These are phyloP conservation scores for Thalassiosira mediterranea DNA, from an alignment of 352 stramenopile genomes.

Conservation along the genomic window DNA sequence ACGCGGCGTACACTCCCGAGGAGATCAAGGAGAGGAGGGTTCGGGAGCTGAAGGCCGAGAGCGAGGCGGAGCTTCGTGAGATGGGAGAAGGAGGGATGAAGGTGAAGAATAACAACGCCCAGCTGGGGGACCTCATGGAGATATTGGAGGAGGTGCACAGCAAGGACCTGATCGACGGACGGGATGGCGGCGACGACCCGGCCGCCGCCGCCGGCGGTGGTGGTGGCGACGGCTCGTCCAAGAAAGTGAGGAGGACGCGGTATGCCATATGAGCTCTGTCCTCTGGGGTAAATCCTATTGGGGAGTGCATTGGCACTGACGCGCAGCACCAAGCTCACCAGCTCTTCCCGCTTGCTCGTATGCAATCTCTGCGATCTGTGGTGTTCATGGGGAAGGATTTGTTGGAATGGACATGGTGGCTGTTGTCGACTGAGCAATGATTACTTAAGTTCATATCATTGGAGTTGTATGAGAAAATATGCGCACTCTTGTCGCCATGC, in stretches of 20 bases:
- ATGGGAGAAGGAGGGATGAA: too few species aligned
- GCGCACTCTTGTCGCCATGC: too few species aligned
- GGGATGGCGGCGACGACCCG: background rate
- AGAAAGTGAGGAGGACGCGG: constrained; percentile 42
- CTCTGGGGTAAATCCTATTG: too few species aligned
- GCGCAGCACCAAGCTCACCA: background rate
- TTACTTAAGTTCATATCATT: too few species aligned
- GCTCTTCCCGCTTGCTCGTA: background rate
- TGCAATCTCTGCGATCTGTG: background rate
- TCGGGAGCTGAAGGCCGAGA: constrained; percentile 20
- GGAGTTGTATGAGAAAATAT: too few species aligned
- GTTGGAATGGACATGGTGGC: too few species aligned
- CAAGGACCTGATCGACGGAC: constrained; percentile 35
- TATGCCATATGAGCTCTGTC: constrained; percentile 39
- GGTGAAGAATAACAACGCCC: constrained; percentile 15
- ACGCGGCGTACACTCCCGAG: constrained; percentile 38
- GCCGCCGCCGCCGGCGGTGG: background rate
- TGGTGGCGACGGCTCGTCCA: constrained; percentile 11
- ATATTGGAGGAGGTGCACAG: constrained; percentile 53
- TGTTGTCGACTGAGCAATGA: constrained; percentile 1
- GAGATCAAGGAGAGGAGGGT: constrained; percentile 43
- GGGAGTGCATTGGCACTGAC: background rate
- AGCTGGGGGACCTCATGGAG: constrained; percentile 44
- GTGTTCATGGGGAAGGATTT: too few species aligned
- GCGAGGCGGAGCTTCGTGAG: too few species aligned